These are phyloP conservation scores for Zygosaccharomyces bailii DNA, from an alignment of 805 yeast species.

Conservation along the genomic window DNA sequence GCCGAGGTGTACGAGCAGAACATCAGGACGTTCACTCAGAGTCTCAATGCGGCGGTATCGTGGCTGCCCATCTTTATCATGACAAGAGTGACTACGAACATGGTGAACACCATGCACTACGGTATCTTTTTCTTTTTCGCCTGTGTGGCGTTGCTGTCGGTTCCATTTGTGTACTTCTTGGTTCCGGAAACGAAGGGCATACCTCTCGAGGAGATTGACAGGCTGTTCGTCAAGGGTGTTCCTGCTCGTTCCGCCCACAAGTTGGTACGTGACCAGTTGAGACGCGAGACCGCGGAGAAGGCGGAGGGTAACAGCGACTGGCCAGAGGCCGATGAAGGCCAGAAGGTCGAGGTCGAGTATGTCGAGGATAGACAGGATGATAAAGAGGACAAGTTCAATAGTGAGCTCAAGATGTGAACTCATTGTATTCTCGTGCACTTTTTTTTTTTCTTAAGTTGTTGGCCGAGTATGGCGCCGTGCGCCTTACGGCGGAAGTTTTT, in stretches of 20 bases:
- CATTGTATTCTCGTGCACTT: no score
- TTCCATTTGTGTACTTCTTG: constrained; percentile 58
- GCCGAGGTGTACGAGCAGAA: constrained; percentile 46
- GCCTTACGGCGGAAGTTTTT: no score
- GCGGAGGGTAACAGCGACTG: neutral
- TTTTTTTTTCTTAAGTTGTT: neutral
- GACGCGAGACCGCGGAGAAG: constrained; percentile 12
- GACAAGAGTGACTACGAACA: constrained; percentile 45
- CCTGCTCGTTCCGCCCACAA: constrained; percentile 29
- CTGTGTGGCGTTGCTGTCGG: constrained; percentile 16
- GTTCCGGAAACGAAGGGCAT: constrained; percentile 76
- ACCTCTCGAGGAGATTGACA: constrained; percentile 75
- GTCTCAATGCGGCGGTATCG: constrained; percentile 44
- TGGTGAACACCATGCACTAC: constrained; percentile 42
- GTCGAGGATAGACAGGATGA: neutral
- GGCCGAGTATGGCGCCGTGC: no score
- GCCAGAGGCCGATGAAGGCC: neutral
- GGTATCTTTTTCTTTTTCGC: constrained; percentile 43
- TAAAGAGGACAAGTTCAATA: neutral
- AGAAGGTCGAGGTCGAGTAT: neutral
- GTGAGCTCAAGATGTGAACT: neutral
- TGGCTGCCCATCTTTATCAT: constrained; percentile 52
- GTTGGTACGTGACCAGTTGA: constrained; percentile 17
- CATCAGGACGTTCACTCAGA: constrained; percentile 42
- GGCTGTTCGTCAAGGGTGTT: constrained; percentile 43